Base-by-base conservation (phyloP, 345 rosid genomes). In the Carallia pectinifolia region DNA sequence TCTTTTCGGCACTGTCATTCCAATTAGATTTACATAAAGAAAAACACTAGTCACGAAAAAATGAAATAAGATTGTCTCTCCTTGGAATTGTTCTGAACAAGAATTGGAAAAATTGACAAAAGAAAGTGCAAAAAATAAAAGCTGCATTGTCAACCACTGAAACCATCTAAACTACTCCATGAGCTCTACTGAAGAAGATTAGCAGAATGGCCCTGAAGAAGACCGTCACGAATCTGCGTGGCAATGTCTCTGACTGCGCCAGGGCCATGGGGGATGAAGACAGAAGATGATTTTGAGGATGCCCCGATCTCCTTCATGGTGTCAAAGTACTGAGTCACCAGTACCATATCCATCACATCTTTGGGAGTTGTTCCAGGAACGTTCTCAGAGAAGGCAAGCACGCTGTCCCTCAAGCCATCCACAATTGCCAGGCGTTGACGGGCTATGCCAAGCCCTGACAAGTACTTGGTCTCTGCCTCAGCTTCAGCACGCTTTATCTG, bases 241-340 rank as follows among this genome's bases (percentile, higher is more conserved):
- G 52, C 48, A 39, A 67, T 39, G 47, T 67, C 70, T 55, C 50
- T 37, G 31, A 67, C 70, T 19, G 60, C 68, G 2, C 56, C 68
- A 6, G 68, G 68, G 37, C 68, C 68, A 50, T 50, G 68, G 23
- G 68, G 68, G 33, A 67, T 67, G 71, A 67, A 67, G 15, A 67
- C 71, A 23, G 62, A 67, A 2, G 71, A 67, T 2, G 71, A 54
- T 29, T 67, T 67, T 36, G 71, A 53, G 62, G 68, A 64, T 2
- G 69, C 59, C 30, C 69, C 61, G 6, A 66, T 66, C 30, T 66
- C 69, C 18, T 66, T 53, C 69, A 66, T 53, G 44, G 69, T 66
- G 34, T 66, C 69, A 53, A 66, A 66, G 60, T 66, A 66, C 47
- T 53, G 61, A 66, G 69, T 66, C 60, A 50, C 29, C 60, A 66